These are phyloP conservation scores for Pseudocercospora crystallina DNA, from an alignment of 2,329 filamentous ascomycete species.

Conservation along the genomic window DNA sequence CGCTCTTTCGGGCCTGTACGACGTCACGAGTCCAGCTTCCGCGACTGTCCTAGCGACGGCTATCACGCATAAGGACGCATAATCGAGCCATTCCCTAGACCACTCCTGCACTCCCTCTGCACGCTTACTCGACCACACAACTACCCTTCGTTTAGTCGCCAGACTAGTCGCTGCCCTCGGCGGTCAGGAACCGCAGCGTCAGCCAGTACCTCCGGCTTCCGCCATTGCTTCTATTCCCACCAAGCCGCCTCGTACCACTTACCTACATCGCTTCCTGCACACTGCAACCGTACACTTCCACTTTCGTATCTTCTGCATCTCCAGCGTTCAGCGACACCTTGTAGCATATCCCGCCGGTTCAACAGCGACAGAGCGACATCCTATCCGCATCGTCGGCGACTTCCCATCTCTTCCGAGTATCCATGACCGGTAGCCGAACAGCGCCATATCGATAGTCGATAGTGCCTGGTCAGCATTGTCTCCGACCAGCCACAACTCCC, in stretches of 20 bases:
- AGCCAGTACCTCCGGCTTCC: not conserved
- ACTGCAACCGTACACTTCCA: too few relatives aligned
- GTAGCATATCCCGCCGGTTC: too few relatives aligned
- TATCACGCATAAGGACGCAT: not conserved
- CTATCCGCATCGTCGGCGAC: not conserved
- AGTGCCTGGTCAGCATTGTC: slow-evolving; percentile 1
- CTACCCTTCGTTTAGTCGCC: slow-evolving; percentile 2
- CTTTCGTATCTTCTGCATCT: slow-evolving; percentile 1
- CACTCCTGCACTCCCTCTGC: too few relatives aligned
- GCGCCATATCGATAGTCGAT: slow-evolving; percentile 6
- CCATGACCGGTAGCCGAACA: slow-evolving; percentile 7
- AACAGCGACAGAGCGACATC: too few relatives aligned
- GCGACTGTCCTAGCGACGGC: slow-evolving; percentile 3
- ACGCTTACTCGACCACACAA: too few relatives aligned
- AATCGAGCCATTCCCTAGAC: too few relatives aligned
- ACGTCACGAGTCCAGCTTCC: not conserved
- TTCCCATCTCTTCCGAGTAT: slow-evolving; percentile 1
- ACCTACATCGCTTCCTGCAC: slow-evolving; percentile 6
- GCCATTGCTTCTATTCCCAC: slow-evolving; percentile 2
- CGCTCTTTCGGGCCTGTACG: too few relatives aligned
- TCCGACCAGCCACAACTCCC: slow-evolving; percentile 11
- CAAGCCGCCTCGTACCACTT: slow-evolving; percentile 5
- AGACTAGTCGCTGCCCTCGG: slow-evolving; percentile 4
- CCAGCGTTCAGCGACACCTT: slow-evolving; percentile 11
- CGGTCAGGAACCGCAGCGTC: slow-evolving; percentile 7